Evolutionary conservation across 2,329 filamentous ascomycete species (phyloP), one percentile per base, ranked within the genome.

Genomic region (Huntiella omanensis): DNA sequence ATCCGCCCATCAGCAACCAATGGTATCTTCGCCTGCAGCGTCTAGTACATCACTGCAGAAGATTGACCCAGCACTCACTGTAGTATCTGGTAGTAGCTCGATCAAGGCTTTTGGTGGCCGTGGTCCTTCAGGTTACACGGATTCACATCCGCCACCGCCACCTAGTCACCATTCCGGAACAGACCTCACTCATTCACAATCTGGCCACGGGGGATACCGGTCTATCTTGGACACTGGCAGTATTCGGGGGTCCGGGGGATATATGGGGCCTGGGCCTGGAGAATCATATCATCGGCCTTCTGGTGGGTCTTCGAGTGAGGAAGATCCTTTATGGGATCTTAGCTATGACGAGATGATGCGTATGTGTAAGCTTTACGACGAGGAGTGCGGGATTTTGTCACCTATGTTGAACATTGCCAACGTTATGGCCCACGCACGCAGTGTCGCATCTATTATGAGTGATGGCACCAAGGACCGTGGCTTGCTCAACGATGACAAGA

Each of bases 361-460:
- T 1, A 63, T 95, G 11, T 84, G 83, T 53, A 70, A 74, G 11
- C 66, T 92, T 0, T 88, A 91, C 56, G 83, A 93, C 53, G 86
- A 95, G 55, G 87, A 95, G 58, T 79, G 92, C 55, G 84, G 84
- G 38, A 73, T 88, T 55, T 92, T 94, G 84, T 94, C 93, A 58
- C 88, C 88, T 0, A 73, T 94, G 3, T 60, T 93, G 40, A 73
- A 83, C 53, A 80, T 93, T 33, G 73, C 81, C 37, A 69, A 70
- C 37, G 65, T 92, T 35, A 76, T 83, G 34, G 65, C 67, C 4
- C 82, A 93, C 58, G 77, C 79, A 5, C 77, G 73, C 51, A 69
- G 70, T 49, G 64, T 94, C 1, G 79, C 78, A 47, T 68, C 73
- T 0, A 91, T 83, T 58, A 76, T 91, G 56, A 81, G 86, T 53